These are phyloP conservation scores for Syzygium syzygioides DNA, from an alignment of 441 rosid genomes.

Conservation along the genomic window DNA sequence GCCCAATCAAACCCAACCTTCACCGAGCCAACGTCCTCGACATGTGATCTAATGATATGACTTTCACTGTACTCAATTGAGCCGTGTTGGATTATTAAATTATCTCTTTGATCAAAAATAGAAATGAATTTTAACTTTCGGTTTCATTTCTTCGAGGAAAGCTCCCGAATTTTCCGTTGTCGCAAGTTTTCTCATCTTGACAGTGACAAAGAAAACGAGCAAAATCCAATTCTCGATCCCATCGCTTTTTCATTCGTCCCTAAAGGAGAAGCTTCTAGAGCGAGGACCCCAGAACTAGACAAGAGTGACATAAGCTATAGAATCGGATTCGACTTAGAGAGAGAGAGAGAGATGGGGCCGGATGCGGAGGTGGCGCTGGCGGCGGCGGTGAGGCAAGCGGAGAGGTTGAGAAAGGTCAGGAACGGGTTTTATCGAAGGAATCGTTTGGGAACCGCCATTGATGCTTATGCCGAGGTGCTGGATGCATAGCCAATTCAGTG, in stretches of 20 bases:
- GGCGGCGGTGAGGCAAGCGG: slow-evolving; percentile 8
- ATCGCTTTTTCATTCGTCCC: not conserved
- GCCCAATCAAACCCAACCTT: not conserved
- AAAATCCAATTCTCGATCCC: not conserved
- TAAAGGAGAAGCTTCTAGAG: not conserved
- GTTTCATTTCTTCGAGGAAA: not conserved
- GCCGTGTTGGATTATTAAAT: not conserved
- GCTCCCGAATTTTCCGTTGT: not conserved
- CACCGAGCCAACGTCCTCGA: not conserved
- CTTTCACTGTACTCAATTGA: too few relatives aligned
- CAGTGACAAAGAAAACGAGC: not conserved
- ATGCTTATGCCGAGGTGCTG: too few relatives aligned
- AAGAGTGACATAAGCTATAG: not conserved
- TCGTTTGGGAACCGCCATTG: too few relatives aligned
- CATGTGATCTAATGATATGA: not conserved
- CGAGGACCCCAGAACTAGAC: not conserved
- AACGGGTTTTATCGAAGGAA: too few relatives aligned
- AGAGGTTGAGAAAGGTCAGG: too few relatives aligned
- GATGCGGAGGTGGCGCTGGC: not conserved
- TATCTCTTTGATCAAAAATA: not conserved
- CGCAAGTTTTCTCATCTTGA: not conserved
- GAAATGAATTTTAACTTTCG: not conserved
- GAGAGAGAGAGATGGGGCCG: slow-evolving; percentile 21
- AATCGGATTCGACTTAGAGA: not conserved
- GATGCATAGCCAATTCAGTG: too few relatives aligned